phyloP scores from a whole-genome alignment of 1,284 basidiomycete genomes.

The Microbotryomycetes sp. region DNA sequence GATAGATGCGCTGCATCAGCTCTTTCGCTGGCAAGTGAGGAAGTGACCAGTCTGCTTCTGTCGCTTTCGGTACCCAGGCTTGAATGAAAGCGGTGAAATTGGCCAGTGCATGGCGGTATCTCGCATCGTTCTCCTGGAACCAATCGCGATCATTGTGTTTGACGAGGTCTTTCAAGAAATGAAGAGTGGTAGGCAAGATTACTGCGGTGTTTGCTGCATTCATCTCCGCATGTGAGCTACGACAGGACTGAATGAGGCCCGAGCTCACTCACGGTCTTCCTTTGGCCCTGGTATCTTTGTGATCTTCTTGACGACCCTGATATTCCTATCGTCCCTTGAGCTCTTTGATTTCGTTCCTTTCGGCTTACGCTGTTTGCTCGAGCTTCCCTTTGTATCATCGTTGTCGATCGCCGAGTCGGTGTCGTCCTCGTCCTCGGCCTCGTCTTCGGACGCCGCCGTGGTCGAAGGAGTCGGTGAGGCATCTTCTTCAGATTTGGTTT shows the following conservation, averaged over 20 bases:
- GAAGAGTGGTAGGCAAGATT: conserved; percentile 35
- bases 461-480: background rate
- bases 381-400: conserved; percentile 6
- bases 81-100: conserved; percentile 38
- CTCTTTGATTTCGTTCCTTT: conserved; percentile 15
- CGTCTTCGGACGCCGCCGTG: background rate
- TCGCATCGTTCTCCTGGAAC: conserved; percentile 27
- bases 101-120: conserved; percentile 30
- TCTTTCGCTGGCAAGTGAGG: conserved; percentile 41
- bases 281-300: conserved; percentile 20
- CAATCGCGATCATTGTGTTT: conserved; percentile 39
- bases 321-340: conserved; percentile 21
- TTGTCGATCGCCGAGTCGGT: background rate
- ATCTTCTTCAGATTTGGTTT: background rate
- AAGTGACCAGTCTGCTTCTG: conserved; percentile 38
- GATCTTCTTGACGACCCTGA: conserved; percentile 11
- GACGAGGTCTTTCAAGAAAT: conserved; percentile 34
- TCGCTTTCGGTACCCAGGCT: conserved; percentile 35
- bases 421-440: conserved; percentile 6
- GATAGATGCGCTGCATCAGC: conserved; percentile 38
- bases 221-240: background rate
- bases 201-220: conserved; percentile 21
- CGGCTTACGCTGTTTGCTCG: conserved; percentile 4
- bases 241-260: background rate
- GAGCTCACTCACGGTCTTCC: conserved; percentile 15